Evolutionary conservation across 768 basidiomycete species (phyloP).

Genomic region (Infundibulicybe gibba): DNA sequence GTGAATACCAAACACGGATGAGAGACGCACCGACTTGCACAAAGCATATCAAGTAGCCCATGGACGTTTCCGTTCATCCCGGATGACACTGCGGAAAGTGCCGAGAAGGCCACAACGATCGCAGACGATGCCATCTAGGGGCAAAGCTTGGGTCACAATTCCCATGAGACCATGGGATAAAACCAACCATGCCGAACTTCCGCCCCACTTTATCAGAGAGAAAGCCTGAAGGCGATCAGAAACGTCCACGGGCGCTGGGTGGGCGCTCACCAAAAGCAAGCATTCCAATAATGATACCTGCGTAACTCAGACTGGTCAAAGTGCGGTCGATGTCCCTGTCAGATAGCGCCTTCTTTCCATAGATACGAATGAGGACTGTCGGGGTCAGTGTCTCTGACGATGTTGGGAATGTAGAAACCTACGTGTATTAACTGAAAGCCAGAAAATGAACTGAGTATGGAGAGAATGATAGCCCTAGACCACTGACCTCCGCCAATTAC

Average conservation of each 20-base stretch:
- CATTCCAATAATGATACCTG: slow-evolving; percentile 84
- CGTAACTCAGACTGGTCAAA: slow-evolving; percentile 71
- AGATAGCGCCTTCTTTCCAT: slow-evolving; percentile 49
- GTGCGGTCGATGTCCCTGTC: slow-evolving; percentile 57
- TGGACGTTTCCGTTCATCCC: slow-evolving; percentile 65
- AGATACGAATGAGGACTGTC: slow-evolving; percentile 66
- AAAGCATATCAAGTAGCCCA: slow-evolving; percentile 75
- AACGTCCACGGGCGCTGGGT: neutral
- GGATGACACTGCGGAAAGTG: slow-evolving; percentile 76
- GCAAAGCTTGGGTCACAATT: slow-evolving; percentile 5
- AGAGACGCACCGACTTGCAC: slow-evolving; percentile 56
- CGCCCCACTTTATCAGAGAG: slow-evolving; percentile 82
- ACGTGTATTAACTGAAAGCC: slow-evolving; percentile 61
- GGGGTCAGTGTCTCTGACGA: neutral
- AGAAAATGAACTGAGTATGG: neutral
- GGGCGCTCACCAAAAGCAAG: slow-evolving; percentile 51
- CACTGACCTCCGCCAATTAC: slow-evolving; percentile 71
- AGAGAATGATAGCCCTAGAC: neutral
- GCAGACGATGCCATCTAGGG: slow-evolving; percentile 75
- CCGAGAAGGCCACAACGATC: slow-evolving; percentile 84
- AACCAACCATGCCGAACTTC: slow-evolving; percentile 80
- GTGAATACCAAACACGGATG: neutral
- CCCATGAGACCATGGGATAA: neutral
- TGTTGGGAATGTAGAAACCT: slow-evolving; percentile 13
- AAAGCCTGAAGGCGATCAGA: slow-evolving; percentile 35